These are phyloP conservation scores for Lentinula aciculospora DNA, from an alignment of 768 basidiomycete genomes.

Conservation along the genomic window DNA sequence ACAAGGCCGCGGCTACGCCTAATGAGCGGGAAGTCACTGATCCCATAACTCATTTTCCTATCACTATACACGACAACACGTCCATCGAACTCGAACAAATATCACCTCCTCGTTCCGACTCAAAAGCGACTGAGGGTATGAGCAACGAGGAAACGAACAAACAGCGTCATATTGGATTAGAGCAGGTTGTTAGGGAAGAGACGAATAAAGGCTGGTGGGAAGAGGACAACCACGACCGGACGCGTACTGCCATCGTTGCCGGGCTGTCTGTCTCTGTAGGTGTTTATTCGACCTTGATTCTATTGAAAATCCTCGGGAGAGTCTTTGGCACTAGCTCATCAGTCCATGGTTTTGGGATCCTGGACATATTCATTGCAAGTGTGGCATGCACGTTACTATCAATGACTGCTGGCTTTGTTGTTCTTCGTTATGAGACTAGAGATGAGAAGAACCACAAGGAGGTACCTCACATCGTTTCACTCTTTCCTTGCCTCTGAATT, in stretches of 20 bases:
- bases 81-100: conserved; percentile 8
- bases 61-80: conserved; percentile 11
- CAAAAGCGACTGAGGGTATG: not conserved
- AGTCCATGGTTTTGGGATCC: not conserved
- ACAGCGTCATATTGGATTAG: conserved; percentile 20
- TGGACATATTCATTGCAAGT: not conserved
- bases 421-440: not conserved
- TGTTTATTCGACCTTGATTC: conserved; percentile 1
- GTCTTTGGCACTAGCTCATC: not conserved
- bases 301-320: conserved; percentile 4
- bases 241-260: conserved; percentile 2
- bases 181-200: conserved; percentile 22
- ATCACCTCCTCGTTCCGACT: not conserved
- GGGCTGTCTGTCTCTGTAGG: conserved; percentile 8
- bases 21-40: conserved; percentile 10
- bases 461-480: no score
- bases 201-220: conserved; percentile 27
- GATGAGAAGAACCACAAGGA: not conserved
- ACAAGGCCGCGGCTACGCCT: not conserved
- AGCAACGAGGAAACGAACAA: not conserved
- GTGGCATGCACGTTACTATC: not conserved
- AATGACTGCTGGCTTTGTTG: not conserved
- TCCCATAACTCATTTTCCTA: conserved; percentile 12
- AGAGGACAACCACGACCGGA: conserved; percentile 22
- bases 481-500: no score